phyloP scores from a whole-genome alignment of 495 filamentous ascomycete species.

The Bacidia rubella region DNA sequence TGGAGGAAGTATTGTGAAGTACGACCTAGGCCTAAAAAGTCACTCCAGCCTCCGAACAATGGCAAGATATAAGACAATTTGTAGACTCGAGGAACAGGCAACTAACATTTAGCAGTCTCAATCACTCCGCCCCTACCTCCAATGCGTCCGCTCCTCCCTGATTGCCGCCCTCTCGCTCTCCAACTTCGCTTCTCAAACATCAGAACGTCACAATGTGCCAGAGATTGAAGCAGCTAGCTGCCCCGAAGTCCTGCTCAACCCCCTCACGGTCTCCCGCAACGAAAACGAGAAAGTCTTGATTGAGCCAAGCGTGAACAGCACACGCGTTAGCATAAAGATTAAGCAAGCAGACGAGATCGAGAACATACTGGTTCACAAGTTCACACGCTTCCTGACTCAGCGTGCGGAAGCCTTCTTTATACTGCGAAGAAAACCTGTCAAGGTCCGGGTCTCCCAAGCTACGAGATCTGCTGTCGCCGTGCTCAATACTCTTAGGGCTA shows the following conservation, averaged over 20 bases:
- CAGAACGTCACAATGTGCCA: constrained; percentile 94
- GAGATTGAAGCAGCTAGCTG: constrained; percentile 88
- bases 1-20: no score
- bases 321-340: constrained; percentile 92
- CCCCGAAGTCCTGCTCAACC: constrained; percentile 90
- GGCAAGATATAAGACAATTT: not conserved
- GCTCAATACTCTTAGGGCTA: constrained; percentile 55
- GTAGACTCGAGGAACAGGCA: not conserved
- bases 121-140: constrained; percentile 94
- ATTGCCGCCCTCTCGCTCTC: constrained; percentile 89
- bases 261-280: constrained; percentile 75
- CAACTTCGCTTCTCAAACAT: constrained; percentile 93
- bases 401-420: constrained; percentile 97
- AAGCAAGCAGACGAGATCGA: constrained; percentile 99
- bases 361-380: constrained; percentile 93
- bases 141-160: constrained; percentile 85
- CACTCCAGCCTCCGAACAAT: no score
- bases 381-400: constrained; percentile 89
- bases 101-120: constrained; percentile 52
- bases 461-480: constrained; percentile 1
- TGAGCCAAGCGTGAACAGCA: constrained; percentile 90
- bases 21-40: no score
- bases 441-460: constrained; percentile 37
- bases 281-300: constrained; percentile 91
- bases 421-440: constrained; percentile 82